Percentiles rank a stretch among this genome's conserved stretches.
phyloP scores from a whole-genome alignment of 1,284 basidiomycete species.

The Rhodotorula sp. region DNA sequence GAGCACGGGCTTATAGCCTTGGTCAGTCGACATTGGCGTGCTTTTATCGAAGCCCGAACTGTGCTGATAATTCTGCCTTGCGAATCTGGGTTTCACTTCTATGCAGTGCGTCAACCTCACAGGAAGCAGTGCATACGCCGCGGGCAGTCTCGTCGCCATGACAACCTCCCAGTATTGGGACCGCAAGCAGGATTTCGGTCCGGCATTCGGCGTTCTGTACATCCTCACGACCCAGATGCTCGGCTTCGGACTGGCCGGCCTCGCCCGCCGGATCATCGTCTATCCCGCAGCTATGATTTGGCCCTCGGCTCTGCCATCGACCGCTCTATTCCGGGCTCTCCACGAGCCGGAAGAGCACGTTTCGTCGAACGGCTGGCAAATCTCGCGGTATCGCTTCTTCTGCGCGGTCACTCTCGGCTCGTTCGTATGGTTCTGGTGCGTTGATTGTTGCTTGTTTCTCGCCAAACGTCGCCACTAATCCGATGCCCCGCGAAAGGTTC shows the following conservation, averaged over 20 bases:
- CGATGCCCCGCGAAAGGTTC: background rate
- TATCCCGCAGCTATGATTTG: slow-evolving; percentile 48
- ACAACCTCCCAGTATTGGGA: slow-evolving; percentile 2
- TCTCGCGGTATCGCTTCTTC: slow-evolving; percentile 12
- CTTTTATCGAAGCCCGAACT: background rate
- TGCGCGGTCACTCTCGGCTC: background rate
- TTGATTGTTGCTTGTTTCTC: background rate
- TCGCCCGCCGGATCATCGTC: slow-evolving; percentile 32
- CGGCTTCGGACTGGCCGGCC: slow-evolving; percentile 42
- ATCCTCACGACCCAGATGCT: slow-evolving; percentile 47
- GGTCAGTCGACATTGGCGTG: slow-evolving; percentile 34
- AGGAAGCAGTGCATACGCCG: background rate
- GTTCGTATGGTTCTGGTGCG: slow-evolving; percentile 14
- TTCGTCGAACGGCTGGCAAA: slow-evolving; percentile 1
- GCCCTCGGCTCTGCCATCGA: slow-evolving; percentile 53
- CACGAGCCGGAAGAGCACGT: slow-evolving; percentile 6
- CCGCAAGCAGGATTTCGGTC: background rate
- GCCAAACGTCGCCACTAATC: background rate
- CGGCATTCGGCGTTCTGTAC: slow-evolving; percentile 42
- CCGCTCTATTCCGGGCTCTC: slow-evolving; percentile 46
- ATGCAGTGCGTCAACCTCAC: slow-evolving; percentile 18
- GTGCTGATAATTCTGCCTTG: background rate
- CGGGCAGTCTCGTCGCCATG: slow-evolving; percentile 5
- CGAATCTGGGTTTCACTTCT: background rate
- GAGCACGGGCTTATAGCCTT: slow-evolving; percentile 44